A percentile compares a stretch with the other conserved stretches of the same genome.
Evolutionary conservation across 352 stramenopile species (phyloP).

Genomic region (Thalassiosira delicatula): DNA sequence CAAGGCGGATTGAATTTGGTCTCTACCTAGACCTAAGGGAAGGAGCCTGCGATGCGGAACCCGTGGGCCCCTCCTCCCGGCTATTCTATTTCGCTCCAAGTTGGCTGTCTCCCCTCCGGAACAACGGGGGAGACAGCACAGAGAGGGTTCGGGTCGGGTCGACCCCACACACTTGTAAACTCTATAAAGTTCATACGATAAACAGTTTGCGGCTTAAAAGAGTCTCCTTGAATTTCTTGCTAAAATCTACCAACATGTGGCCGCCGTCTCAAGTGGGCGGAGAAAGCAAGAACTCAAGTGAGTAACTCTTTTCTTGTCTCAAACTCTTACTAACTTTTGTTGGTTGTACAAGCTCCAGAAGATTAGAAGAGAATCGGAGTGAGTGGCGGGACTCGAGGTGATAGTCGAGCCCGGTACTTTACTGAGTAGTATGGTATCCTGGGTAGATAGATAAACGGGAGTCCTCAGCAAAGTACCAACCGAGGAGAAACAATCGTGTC

Average conservation of each 20-base stretch:
- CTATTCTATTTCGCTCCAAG: neutral
- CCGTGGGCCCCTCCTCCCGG: neutral
- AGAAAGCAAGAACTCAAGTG: neutral
- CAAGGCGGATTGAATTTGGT: neutral
- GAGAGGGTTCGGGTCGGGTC: constrained; percentile 1
- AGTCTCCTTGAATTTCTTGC: neutral
- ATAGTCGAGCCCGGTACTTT: neutral
- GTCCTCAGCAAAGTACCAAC: too few species aligned
- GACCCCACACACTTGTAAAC: constrained; percentile 3
- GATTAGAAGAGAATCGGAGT: neutral
- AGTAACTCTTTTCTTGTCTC: neutral
- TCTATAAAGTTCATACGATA: constrained; percentile 4
- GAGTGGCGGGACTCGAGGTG: neutral
- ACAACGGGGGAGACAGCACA: neutral
- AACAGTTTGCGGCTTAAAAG: neutral
- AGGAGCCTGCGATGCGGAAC: neutral
- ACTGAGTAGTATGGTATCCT: neutral
- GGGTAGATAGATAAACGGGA: too few species aligned
- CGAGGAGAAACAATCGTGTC: neutral
- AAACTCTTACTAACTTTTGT: neutral
- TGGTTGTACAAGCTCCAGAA: neutral
- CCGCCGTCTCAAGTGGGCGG: neutral
- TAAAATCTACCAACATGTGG: neutral
- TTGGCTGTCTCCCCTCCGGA: neutral
- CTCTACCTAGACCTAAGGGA: neutral